Evolutionary conservation across 1,139 yeast genomes (phyloP).

Genomic region (Scheffersomyces segobiensis): DNA sequence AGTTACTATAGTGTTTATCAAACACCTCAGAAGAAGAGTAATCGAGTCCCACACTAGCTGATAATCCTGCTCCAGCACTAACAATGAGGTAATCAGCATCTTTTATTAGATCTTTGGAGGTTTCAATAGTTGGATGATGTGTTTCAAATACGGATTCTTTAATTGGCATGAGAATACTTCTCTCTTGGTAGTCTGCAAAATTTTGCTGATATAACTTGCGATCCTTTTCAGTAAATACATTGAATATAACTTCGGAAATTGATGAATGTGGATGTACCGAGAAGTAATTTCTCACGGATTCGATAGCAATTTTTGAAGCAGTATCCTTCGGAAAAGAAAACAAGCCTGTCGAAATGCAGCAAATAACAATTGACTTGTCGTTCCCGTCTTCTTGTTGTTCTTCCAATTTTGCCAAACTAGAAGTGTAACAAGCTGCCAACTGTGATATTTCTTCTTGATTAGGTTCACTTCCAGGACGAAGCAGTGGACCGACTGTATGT

Average conservation of each 20-base stretch:
- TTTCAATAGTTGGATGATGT: background rate
- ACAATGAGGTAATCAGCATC: background rate
- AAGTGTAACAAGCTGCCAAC: slow-evolving; percentile 1
- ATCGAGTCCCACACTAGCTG: background rate
- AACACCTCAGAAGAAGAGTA: background rate
- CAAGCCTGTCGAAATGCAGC: slow-evolving; percentile 5
- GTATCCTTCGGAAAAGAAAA: slow-evolving; percentile 3
- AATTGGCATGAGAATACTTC: background rate
- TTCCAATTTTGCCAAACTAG: background rate
- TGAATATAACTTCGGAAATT: slow-evolving; percentile 4
- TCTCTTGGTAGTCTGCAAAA: background rate
- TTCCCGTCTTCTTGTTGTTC: background rate
- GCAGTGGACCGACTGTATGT: slow-evolving; percentile 5
- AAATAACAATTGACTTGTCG: slow-evolving; percentile 3
- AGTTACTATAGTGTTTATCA: background rate
- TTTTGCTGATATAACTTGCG: background rate
- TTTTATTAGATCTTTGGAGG: background rate
- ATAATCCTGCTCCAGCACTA: background rate
- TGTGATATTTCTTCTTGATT: background rate
- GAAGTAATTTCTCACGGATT: slow-evolving; percentile 2
- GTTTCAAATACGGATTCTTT: background rate
- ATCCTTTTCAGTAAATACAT: slow-evolving; percentile 2
- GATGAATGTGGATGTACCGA: background rate
- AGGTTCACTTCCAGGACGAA: background rate
- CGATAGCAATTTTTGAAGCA: slow-evolving; percentile 1